Evolutionary conservation across 2,329 filamentous ascomycete genomes (phyloP).

Genomic region (Aspergillus floridensis): DNA sequence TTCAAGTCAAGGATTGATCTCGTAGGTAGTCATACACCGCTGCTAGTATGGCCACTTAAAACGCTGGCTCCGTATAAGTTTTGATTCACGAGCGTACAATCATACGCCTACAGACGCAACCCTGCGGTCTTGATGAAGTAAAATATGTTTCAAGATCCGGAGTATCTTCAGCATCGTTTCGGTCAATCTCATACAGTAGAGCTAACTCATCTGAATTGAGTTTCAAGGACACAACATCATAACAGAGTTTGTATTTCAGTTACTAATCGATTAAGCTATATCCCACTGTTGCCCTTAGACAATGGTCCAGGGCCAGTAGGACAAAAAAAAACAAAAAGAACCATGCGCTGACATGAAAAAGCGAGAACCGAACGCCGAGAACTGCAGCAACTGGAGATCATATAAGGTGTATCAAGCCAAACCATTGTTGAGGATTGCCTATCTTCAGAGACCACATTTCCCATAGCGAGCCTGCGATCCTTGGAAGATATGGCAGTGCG

Average conservation of each 20-base stretch:
- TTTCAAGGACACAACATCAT: not conserved
- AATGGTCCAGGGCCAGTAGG: conserved; percentile 2
- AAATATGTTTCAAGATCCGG: too few relatives aligned
- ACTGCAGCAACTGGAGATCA: conserved; percentile 13
- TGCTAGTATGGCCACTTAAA: too few relatives aligned
- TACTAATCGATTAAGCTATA: conserved; percentile 3
- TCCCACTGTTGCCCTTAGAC: conserved; percentile 1
- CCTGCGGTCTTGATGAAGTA: too few relatives aligned
- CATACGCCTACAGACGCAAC: too few relatives aligned
- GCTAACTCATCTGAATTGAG: too few relatives aligned
- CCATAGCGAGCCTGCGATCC: not conserved
- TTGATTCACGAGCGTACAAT: too few relatives aligned
- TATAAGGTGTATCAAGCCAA: conserved; percentile 3
- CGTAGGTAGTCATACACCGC: too few relatives aligned
- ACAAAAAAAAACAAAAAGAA: conserved; percentile 1
- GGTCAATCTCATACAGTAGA: too few relatives aligned
- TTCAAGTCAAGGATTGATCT: too few relatives aligned
- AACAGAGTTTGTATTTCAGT: not conserved
- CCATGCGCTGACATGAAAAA: conserved; percentile 14
- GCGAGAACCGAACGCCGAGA: conserved; percentile 22
- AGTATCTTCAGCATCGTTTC: too few relatives aligned
- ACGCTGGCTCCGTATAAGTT: too few relatives aligned
- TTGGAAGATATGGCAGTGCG: conserved; percentile 3
- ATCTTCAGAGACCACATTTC: conserved; percentile 2
- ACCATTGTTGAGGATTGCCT: not conserved